Conservation (phyloP, 2,329 filamentous ascomycete genomes). For the Aspergillus sp. region DNA sequence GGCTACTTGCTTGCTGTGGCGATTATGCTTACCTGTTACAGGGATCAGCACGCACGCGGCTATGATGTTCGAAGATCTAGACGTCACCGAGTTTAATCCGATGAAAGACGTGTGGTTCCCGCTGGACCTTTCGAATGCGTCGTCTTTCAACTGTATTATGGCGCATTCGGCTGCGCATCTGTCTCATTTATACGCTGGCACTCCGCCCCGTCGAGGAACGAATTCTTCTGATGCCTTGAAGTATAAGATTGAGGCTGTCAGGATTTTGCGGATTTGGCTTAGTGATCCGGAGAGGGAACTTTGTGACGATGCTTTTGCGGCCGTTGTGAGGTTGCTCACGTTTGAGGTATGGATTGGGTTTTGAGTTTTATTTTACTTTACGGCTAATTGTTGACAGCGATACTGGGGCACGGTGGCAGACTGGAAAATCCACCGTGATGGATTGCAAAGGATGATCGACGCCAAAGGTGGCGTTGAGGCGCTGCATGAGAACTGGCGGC, state of each 20-base stretch:
- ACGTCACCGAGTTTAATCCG: slow-evolving; percentile 34
- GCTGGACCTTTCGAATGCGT: slow-evolving; percentile 42
- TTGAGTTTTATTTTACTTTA: no score
- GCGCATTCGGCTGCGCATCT: slow-evolving; percentile 44
- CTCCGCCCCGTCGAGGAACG: slow-evolving; percentile 24
- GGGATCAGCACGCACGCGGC: slow-evolving; percentile 32
- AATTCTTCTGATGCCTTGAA: slow-evolving; percentile 22
- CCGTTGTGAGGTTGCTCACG: slow-evolving; percentile 32
- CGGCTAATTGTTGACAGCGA: slow-evolving; percentile 14
- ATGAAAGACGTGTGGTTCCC: slow-evolving; percentile 45
- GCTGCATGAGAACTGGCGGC: slow-evolving; percentile 31
- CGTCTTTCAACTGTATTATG: slow-evolving; percentile 44
- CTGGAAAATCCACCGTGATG: slow-evolving; percentile 35
- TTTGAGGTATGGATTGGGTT: slow-evolving; percentile 27
- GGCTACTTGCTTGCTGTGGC: no score
- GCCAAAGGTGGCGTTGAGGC: slow-evolving; percentile 30
- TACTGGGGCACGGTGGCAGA: slow-evolving; percentile 35
- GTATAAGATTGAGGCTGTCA: slow-evolving; percentile 38
- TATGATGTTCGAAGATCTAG: slow-evolving; percentile 33
- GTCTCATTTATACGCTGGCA: slow-evolving; percentile 32
- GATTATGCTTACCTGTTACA: slow-evolving; percentile 8
- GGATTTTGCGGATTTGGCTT: slow-evolving; percentile 36
- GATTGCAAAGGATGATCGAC: slow-evolving; percentile 34
- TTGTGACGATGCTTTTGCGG: slow-evolving; percentile 36
- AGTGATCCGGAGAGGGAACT: slow-evolving; percentile 29